Evolutionary conservation across 2,329 filamentous ascomycete genomes (phyloP), one percentile per base, ranked within the genome.

Genomic region (Fusarium euwallaceae): DNA sequence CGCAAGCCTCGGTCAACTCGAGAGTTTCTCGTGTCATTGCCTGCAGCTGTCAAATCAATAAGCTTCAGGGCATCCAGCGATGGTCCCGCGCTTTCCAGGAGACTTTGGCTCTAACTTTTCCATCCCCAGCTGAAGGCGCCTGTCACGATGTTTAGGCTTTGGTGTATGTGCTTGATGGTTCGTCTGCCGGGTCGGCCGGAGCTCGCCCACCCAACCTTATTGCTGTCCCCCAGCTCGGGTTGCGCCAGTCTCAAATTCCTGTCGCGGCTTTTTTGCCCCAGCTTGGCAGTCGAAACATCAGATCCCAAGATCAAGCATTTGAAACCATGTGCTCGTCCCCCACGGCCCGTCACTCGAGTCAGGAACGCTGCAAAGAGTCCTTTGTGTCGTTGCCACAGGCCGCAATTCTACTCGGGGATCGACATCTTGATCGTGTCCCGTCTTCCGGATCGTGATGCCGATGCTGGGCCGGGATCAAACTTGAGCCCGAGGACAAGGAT

Each of bases 331-430:
- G 55, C 32, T 29, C 11, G 17, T 55, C 48, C 27, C 48, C 12
- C 32, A 60, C 53, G 32, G 39, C 61, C 58, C 34, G 61, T 51
- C 53, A 17, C 17, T 48, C 20, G 55, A 51, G 29, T 65, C 63
- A 65, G 63, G 63, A 65, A 51, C 55, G n/a, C 53, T 51, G 63
- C 39, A 65, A 59, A 39, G 29, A 58, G 36, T 16, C 29, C 34
- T 48, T 39, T 29, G 27, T 20, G 59, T 32, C 59, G 36, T 58
- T 36, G 53, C 34, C 37, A 55, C 48, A 27, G 34, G 43, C 55
- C 32, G 64, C 29, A 69, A 58, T 37, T 24, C 51, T 61, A 59
- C 62, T 61, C 51, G 22, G 36, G 10, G 53, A 62, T 71, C 62
- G 55, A 55, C 66, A 34, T 61, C 37, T 53, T 20, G 36, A 32